A percentile compares a stretch with the other conserved stretches of the same genome.
Evolutionary conservation across 1,284 basidiomycete species (phyloP).

Genomic region (Hortiboletus rubellus): DNA sequence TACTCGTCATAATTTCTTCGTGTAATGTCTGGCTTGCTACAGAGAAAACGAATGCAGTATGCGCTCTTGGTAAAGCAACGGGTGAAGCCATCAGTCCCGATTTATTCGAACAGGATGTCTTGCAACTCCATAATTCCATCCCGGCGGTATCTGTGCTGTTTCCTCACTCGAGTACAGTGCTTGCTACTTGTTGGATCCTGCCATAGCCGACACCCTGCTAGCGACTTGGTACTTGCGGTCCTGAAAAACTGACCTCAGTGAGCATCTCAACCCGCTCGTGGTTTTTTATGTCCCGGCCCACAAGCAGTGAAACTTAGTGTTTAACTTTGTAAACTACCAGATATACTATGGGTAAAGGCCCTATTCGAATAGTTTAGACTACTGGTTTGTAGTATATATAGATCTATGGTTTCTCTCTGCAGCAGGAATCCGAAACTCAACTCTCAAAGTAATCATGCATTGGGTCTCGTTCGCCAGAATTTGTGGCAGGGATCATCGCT

Average conservation of each 20-base stretch:
- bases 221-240: not conserved
- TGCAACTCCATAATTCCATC: not conserved
- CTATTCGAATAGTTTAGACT: constrained; percentile 7
- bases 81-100: not conserved
- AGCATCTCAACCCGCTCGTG: too few relatives aligned
- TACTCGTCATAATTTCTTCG: not conserved
- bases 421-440: not conserved
- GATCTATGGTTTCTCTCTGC: not conserved
- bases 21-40: not conserved
- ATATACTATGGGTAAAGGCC: not conserved
- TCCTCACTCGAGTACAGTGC: not conserved
- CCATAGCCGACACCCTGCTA: too few relatives aligned
- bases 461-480: not conserved
- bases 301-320: not conserved
- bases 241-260: too few relatives aligned
- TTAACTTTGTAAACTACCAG: not conserved
- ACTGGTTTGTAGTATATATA: not conserved
- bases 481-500: constrained; percentile 35
- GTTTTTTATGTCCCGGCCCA: too few relatives aligned
- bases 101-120: not conserved
- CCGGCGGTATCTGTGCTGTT: not conserved
- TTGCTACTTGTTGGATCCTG: not conserved
- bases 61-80: not conserved
- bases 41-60: not conserved
- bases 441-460: not conserved